Conservation (phyloP, 768 basidiomycete genomes). For the Dacryopinax spathularia region DNA sequence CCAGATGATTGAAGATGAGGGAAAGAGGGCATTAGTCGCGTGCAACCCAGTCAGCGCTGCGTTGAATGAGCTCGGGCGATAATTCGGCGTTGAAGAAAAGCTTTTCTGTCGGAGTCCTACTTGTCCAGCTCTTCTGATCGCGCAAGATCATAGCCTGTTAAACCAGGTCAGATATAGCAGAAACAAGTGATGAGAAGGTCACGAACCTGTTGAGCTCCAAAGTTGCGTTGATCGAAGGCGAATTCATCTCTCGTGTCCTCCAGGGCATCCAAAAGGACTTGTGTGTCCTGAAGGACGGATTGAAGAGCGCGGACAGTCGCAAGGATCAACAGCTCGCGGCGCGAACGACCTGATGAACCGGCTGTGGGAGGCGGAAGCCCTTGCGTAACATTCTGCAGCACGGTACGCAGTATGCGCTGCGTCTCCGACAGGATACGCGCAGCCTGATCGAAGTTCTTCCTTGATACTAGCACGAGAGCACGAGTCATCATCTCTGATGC, state of each 20-base stretch:
- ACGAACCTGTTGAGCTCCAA: conserved; percentile 86
- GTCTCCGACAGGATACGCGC: conserved; percentile 84
- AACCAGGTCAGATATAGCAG: conserved; percentile 4
- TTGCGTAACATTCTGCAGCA: conserved; percentile 70
- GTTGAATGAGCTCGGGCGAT: conserved; percentile 70
- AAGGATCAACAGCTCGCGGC: conserved; percentile 63
- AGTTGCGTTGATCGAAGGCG: conserved; percentile 85
- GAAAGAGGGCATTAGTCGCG: conserved; percentile 35
- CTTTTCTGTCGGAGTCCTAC: conserved; percentile 76
- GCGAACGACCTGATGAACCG: conserved; percentile 38
- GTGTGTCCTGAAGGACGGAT: conserved; percentile 75
- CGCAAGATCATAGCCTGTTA: conserved; percentile 83
- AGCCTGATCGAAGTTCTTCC: conserved; percentile 82
- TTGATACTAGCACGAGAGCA: conserved; percentile 76
- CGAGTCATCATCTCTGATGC: conserved; percentile 97
- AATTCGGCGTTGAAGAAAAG: conserved; percentile 88
- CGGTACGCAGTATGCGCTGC: conserved; percentile 80
- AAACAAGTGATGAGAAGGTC: conserved; percentile 14
- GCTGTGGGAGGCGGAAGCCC: conserved; percentile 44
- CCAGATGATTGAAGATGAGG: not conserved
- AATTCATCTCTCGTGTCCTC: conserved; percentile 86
- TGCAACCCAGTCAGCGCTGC: conserved; percentile 76
- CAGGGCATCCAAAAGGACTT: conserved; percentile 69
- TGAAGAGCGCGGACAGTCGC: conserved; percentile 67
- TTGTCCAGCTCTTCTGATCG: conserved; percentile 92